Base-by-base conservation (phyloP, 352 stramenopile species). In the Salisapilia sapeloensis region DNA sequence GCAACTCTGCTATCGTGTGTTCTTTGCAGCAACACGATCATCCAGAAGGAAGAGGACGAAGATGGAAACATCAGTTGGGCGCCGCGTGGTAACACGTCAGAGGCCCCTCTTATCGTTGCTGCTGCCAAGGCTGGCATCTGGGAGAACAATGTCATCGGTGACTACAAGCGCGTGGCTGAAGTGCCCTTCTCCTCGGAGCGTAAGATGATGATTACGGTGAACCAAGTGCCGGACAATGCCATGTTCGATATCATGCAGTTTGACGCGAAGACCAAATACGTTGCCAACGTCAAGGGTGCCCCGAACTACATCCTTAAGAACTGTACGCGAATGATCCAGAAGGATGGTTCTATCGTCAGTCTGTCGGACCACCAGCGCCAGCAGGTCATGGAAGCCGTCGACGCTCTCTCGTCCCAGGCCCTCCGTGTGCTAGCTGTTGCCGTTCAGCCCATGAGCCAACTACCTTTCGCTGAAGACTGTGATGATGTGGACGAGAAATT, bases 161-260 rank as follows among this genome's bases (percentile, higher is more conserved):
- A 66, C 47, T 84, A 65, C 58, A 71, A 64, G 14, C 69, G 92
- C 7, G 22, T 85, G 0, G 64, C 72, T 9, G 87, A 97, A 63
- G 74, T 96, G 27, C 82, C 91, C 0, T 98, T 98, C 60, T 93
- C 58, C 16, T 97, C 85, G 10, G 84, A 94, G 6, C 66, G 80
- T 16, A 98, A 98, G 54, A 81, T 78, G 46, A 98, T 98, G 93
- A 52, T 83, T 25, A 83, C 67, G 3, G 56, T 83, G n/a, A 71
- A 80, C 29, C 41, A 48, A 1, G 25, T 83, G 3, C 60, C 62
- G 6, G 19, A 39, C 11, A 52, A 28, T 1, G 46, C 43, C 2
- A 59, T 56, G 52, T 63, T 75, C 15, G 61, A 60, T 25, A 46
- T 35, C 2, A 26, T 84, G 2, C 16, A 27, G 13, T 34, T 80